phyloP scores from a whole-genome alignment of 2,329 filamentous ascomycete species.

The Epichloe baconii region DNA sequence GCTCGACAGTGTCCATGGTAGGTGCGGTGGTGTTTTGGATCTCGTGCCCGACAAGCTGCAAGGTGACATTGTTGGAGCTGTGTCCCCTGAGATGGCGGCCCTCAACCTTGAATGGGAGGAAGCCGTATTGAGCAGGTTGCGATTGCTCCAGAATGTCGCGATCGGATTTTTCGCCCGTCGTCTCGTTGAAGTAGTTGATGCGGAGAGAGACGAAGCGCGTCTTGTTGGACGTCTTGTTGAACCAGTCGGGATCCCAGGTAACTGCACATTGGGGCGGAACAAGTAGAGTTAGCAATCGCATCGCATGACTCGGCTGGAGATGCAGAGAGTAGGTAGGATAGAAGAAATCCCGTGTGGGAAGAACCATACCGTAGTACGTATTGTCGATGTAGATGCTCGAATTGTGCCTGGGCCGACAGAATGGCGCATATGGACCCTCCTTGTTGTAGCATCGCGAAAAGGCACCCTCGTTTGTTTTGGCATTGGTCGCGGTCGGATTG shows the following conservation, averaged over 20 bases:
- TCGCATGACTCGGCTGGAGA: background rate
- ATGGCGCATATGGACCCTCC: constrained; percentile 34
- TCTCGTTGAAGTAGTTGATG: constrained; percentile 27
- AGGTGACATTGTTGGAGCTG: constrained; percentile 31
- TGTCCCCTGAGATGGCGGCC: constrained; percentile 14
- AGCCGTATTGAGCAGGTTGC: constrained; percentile 31
- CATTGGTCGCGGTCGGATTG: constrained; percentile 27
- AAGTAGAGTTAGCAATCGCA: background rate
- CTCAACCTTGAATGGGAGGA: constrained; percentile 32
- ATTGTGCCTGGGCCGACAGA: constrained; percentile 34
- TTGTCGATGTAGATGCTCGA: constrained; percentile 29
- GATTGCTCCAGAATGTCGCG: constrained; percentile 21
- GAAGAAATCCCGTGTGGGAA: background rate
- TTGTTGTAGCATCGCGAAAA: constrained; percentile 37
- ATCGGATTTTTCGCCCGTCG: constrained; percentile 22
- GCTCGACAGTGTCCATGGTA: constrained; percentile 28
- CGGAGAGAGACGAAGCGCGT: constrained; percentile 22
- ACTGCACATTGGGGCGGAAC: constrained; percentile 22
- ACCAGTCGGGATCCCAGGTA: constrained; percentile 43
- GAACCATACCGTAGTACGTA: constrained; percentile 37
- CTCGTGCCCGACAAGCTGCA: constrained; percentile 28
- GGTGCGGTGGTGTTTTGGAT: constrained; percentile 18
- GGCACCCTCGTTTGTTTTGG: constrained; percentile 29
- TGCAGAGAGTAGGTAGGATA: no score
- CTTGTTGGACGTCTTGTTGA: constrained; percentile 26